Percentiles rank a stretch among this genome's conserved stretches.
phyloP scores from a whole-genome alignment of 2,329 filamentous ascomycete genomes.

The Sphaerostilbella broomeana region DNA sequence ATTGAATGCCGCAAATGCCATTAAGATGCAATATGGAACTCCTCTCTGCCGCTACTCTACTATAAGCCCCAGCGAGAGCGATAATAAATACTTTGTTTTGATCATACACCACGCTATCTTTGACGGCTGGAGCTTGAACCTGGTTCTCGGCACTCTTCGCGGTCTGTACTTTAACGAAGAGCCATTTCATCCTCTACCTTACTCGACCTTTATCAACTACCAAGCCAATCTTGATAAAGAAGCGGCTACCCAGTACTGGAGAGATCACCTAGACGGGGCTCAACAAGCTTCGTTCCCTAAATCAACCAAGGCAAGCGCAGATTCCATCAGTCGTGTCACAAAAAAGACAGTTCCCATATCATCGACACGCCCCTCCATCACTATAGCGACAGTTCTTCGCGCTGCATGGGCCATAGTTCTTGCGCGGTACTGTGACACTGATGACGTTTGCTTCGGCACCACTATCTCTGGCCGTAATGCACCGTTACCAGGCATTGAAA shows the following conservation, averaged over 20 bases:
- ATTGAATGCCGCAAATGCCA: neutral
- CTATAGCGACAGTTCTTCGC: neutral
- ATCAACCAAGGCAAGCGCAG: no score
- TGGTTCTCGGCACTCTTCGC: slow-evolving; percentile 2
- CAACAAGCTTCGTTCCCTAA: neutral
- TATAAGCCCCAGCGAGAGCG: slow-evolving; percentile 1
- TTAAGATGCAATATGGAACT: slow-evolving; percentile 8
- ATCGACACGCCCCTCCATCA: no score
- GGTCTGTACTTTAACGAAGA: slow-evolving; percentile 2
- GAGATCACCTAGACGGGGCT: neutral
- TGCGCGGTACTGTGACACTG: slow-evolving; percentile 6
- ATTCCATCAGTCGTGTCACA: neutral
- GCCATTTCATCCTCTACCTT: no score
- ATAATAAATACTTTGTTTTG: slow-evolving; percentile 8
- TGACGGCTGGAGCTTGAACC: slow-evolving; percentile 17
- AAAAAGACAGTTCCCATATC: no score
- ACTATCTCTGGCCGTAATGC: slow-evolving; percentile 15
- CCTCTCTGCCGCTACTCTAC: slow-evolving; percentile 9
- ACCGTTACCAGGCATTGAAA: neutral
- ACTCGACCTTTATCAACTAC: slow-evolving; percentile 1
- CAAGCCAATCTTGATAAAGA: neutral
- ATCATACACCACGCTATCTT: slow-evolving; percentile 17
- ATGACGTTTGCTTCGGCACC: slow-evolving; percentile 10
- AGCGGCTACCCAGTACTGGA: neutral
- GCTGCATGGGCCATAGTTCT: slow-evolving; percentile 3